Base-by-base conservation (phyloP, 306 rosid genomes). In the Sphenostylis stenocarpa region DNA sequence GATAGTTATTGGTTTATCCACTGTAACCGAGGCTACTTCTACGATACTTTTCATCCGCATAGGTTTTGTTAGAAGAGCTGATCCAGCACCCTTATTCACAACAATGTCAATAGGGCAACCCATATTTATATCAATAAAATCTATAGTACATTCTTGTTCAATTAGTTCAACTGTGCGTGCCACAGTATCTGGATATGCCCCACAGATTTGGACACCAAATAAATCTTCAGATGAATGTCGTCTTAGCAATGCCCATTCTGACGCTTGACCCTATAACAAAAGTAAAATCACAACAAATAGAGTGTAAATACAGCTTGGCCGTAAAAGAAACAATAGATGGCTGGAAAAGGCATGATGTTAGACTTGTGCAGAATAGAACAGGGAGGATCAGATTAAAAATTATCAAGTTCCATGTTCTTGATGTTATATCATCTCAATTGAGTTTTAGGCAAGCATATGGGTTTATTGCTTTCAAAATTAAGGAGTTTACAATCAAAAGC, bases 101-200 rank as follows among this genome's bases (percentile, higher is more conserved):
- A 95, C 98, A 85, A 95, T 80, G 84, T 95, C 97, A 28, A 95
- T 95, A 33, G 97, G 97, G 87, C 98, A 95, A 55, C 97, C 97
- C 98, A 95, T 92, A 77, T 95, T 95, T 81, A 95, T 89, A 84
- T 90, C 98, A 79, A 95, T 86, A 72, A 95, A 94, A 84, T 94
- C 98, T 26, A 90, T 71, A 2, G 86, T 69, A n/a, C 97, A 94
- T 80, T 94, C 97, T 58, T 85, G 85, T 48, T 89, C 94, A 77
- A 90, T 90, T 67, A 92, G 96, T 73, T 94, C 98, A 48, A 89
- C 90, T 45, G 92, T 83, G 20, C 85, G 85, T 21, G 96, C 85
- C 60, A 94, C 88, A 19, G 91, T 82, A 79, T 94, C 96, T 4
- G 96, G 91, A 89, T 82, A 84, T 77, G 97, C 82, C 28, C 97